Evolutionary conservation across 78 protist genomes (phyloP).

Genomic region (Dictyostelium intermedium): DNA sequence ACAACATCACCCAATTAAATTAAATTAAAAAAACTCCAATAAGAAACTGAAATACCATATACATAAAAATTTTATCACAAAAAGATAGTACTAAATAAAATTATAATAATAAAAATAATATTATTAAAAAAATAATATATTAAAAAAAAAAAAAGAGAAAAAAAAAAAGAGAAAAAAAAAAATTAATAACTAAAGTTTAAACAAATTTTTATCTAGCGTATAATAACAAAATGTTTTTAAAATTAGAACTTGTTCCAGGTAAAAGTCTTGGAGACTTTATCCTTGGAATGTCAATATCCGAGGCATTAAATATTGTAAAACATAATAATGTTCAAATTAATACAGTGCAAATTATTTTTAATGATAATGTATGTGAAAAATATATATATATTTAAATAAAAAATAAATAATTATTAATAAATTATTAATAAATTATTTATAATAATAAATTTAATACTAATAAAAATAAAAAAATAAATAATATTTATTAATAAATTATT

Average conservation of each 20-base stretch:
- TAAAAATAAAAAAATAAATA: neutral
- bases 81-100: neutral
- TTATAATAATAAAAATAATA: too few relatives aligned
- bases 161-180: too few relatives aligned
- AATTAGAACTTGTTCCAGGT: conserved; percentile 74
- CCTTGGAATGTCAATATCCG: conserved; percentile 77
- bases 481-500: neutral
- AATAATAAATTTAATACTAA: neutral
- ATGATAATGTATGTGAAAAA: conserved; percentile 56
- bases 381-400: neutral
- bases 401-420: neutral
- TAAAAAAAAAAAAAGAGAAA: too few relatives aligned
- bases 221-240: conserved; percentile 19
- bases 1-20: neutral
- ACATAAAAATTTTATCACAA: neutral
- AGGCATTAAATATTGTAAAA: conserved; percentile 59
- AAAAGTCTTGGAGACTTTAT: conserved; percentile 72
- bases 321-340: conserved; percentile 49
- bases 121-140: too few relatives aligned
- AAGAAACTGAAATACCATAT: neutral
- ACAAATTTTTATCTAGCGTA: neutral
- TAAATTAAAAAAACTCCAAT: neutral
- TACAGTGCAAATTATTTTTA: conserved; percentile 56
- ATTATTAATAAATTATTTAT: neutral
- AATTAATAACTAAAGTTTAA: neutral